These are phyloP conservation scores for Eremochloa ophiuroides DNA, from an alignment of 176 grass and related monocot species.

Conservation along the genomic window DNA sequence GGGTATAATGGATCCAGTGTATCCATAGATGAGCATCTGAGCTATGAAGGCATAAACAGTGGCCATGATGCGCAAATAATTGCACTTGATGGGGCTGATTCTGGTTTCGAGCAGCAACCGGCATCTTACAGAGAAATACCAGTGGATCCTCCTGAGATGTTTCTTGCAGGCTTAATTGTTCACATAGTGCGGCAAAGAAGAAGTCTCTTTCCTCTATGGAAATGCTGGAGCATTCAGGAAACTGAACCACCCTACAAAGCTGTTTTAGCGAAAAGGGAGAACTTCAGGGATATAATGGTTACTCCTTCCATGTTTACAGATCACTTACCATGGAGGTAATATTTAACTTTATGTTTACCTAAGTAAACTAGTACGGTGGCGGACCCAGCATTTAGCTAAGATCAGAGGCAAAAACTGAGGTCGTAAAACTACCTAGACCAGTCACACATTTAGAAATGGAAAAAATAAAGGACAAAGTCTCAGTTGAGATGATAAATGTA, in stretches of 20 bases:
- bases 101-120: slow-evolving; percentile 22
- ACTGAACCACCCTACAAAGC: slow-evolving; percentile 66
- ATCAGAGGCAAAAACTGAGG: not conserved
- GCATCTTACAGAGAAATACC: slow-evolving; percentile 50
- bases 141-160: slow-evolving; percentile 78
- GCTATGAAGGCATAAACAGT: slow-evolving; percentile 19
- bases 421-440: not conserved
- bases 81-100: slow-evolving; percentile 41
- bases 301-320: slow-evolving; percentile 92
- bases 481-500: not conserved
- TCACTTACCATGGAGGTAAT: slow-evolving; percentile 97
- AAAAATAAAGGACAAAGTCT: not conserved
- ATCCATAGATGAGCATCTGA: slow-evolving; percentile 11
- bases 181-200: slow-evolving; percentile 73
- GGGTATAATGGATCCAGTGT: slow-evolving; percentile 27
- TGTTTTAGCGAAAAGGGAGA: slow-evolving; percentile 67
- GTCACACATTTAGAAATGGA: not conserved
- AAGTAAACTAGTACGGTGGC: not conserved
- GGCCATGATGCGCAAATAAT: slow-evolving; percentile 31
- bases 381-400: not conserved
- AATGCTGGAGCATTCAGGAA: slow-evolving; percentile 62
- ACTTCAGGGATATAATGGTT: slow-evolving; percentile 70
- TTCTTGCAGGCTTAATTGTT: slow-evolving; percentile 77
- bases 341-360: not conserved
- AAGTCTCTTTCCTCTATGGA: slow-evolving; percentile 75